phyloP scores from a whole-genome alignment of 164 flowering plant genomes.

The Chloranthus sessilifolius region DNA sequence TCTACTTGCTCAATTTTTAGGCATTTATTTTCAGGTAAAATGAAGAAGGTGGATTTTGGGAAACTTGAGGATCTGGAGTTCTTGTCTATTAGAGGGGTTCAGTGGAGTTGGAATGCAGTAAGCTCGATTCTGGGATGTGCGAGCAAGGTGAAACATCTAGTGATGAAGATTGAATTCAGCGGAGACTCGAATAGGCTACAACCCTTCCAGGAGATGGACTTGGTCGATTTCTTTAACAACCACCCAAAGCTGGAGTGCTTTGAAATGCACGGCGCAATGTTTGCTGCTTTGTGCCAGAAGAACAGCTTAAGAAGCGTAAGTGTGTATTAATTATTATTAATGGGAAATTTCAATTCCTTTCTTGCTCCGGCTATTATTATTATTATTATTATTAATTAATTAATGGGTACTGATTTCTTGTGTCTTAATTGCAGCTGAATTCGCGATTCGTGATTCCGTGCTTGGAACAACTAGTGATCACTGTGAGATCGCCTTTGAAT shows the following conservation, averaged over 20 bases:
- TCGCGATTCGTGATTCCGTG: slow-evolving; percentile 57
- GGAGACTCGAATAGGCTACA: slow-evolving; percentile 54
- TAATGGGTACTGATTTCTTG: background rate
- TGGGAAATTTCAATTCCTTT: background rate
- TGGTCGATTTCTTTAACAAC: slow-evolving; percentile 73
- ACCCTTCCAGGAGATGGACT: slow-evolving; percentile 83
- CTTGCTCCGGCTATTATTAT: too few species aligned
- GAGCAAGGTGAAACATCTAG: slow-evolving; percentile 68
- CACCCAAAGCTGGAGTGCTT: slow-evolving; percentile 66
- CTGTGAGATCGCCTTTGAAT: slow-evolving; percentile 76
- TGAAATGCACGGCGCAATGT: slow-evolving; percentile 94
- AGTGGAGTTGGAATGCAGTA: slow-evolving; percentile 90
- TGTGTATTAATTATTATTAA: background rate
- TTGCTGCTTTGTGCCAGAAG: slow-evolving; percentile 88
- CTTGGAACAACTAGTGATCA: slow-evolving; percentile 59
- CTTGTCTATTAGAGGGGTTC: slow-evolving; percentile 69
- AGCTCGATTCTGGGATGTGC: slow-evolving; percentile 62
- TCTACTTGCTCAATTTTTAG: background rate
- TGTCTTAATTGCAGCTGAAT: slow-evolving; percentile 44
- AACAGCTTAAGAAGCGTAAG: slow-evolving; percentile 79
- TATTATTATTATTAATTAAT: background rate
- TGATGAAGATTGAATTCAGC: slow-evolving; percentile 85
- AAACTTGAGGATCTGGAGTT: slow-evolving; percentile 61
- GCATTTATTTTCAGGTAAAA: slow-evolving; percentile 44
- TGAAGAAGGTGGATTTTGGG: slow-evolving; percentile 66